Evolutionary conservation across 371 early-diverging fungal species (phyloP).

Genomic region (Mitosporidium daphniae): DNA sequence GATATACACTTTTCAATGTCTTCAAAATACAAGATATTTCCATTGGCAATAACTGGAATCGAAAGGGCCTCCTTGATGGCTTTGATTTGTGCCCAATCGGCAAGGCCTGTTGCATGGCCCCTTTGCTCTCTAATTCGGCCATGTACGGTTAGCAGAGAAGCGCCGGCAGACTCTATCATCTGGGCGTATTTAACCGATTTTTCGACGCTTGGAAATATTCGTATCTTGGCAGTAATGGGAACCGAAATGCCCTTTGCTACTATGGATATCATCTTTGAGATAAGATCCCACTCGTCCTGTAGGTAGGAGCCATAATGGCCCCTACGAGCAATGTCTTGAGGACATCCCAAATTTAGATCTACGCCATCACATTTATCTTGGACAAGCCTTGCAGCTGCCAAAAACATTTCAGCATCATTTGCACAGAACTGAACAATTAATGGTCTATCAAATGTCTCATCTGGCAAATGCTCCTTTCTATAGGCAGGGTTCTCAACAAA

Average conservation of each 20-base stretch:
- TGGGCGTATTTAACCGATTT: constrained; percentile 76
- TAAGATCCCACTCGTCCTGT: too few relatives aligned
- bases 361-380: constrained; percentile 59
- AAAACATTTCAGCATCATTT: constrained; percentile 48
- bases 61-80: constrained; percentile 25
- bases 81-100: constrained; percentile 81
- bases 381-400: constrained; percentile 26
- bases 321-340: constrained; percentile 60
- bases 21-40: constrained; percentile 58
- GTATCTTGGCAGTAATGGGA: constrained; percentile 87
- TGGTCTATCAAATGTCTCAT: constrained; percentile 33
- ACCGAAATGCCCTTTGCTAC: constrained; percentile 41
- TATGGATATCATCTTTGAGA: constrained; percentile 19
- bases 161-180: constrained; percentile 69
- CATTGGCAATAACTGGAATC: constrained; percentile 89
- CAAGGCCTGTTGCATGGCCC: constrained; percentile 71
- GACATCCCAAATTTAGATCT: constrained; percentile 91
- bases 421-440: constrained; percentile 90
- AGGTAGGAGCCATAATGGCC: constrained; percentile 84
- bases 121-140: constrained; percentile 81
- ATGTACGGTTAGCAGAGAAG: constrained; percentile 52
- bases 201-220: constrained; percentile 53
- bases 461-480: constrained; percentile 29
- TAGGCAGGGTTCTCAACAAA: constrained; percentile 22
- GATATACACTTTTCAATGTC: constrained; percentile 57